Base-by-base conservation (phyloP, 305 asterid species). In the Plantago lanceolata region DNA sequence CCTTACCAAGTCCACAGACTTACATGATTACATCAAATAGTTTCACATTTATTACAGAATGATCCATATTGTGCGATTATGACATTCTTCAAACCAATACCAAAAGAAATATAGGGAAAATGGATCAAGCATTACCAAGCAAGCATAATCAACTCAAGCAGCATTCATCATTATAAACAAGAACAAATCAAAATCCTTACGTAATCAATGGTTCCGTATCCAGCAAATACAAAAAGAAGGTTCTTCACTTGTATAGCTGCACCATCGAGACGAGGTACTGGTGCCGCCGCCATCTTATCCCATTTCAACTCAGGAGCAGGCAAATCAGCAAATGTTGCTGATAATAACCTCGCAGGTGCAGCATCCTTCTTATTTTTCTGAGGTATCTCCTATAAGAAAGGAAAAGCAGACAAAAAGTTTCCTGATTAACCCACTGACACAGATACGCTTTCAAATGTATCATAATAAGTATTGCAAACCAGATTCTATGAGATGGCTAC, bases 181-280 rank as follows among this genome's bases (percentile, higher is more conserved):
- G 13, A 48, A 43, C 2, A 65, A 44, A 66, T 15, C 4, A 40
- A 51, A 52, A 59, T 26, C 29, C 94, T 76, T 69, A 89, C 98
- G 73, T 73, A 75, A 73, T 92, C 95, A 71, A 92, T 85, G 75
- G 93, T 92, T 65, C 97, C 98, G 76, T 92, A 92, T 60, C 98
- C 98, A 73, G 96, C 97, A 77, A 92, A 92, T 28, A 92, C 98
- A 64, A 53, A 92, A 59, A 92, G 89, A 68, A 78, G 96, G 79
- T 89, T 73, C 69, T 80, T 80, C 76, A 91, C 84, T 76, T 91
- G 98, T 64, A 91, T 61, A 6, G 96, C 96, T 8, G 96, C 94
- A 48, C 98, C 96, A 61, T 91, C 98, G 16, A 91, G 95, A 68
- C 98, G 98, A 71, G 98, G 90, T 70, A 91, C 98, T 0, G 98